Evolutionary conservation across 176 grass and related monocot species (phyloP).

Genomic region (Melocanna baccifera): DNA sequence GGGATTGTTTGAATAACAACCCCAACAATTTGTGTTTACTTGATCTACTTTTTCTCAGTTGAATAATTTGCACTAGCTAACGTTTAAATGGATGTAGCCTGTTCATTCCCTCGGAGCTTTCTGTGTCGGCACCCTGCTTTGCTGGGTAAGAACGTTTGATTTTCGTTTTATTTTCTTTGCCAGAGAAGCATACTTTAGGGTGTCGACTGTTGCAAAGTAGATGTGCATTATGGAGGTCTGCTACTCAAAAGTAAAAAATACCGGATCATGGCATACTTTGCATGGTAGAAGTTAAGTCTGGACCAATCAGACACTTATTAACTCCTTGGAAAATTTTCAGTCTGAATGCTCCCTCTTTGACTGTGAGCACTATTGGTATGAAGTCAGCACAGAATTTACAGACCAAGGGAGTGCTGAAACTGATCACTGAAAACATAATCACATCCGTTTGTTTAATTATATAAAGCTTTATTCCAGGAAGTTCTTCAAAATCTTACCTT

Average conservation of each 20-base stretch:
- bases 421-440: neutral
- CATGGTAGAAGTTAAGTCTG: neutral
- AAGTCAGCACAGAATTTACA: neutral
- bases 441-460: neutral
- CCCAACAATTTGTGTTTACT: neutral
- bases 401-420: neutral
- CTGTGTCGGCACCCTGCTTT: neutral
- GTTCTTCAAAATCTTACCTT: neutral
- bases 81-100: neutral
- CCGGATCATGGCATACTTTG: neutral
- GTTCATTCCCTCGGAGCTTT: neutral
- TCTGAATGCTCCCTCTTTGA: neutral
- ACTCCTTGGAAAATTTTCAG: neutral
- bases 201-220: neutral
- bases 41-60: neutral
- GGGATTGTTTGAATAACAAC: constrained; percentile 32
- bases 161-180: constrained; percentile 10
- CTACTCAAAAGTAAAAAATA: neutral
- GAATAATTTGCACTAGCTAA: neutral
- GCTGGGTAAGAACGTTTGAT: neutral
- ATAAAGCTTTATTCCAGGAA: neutral
- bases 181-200: constrained; percentile 38
- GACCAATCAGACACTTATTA: neutral
- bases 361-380: neutral
- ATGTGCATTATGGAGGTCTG: neutral